phyloP scores from a whole-genome alignment of 352 stramenopile genomes.

The Halophytophthora batemanensis region DNA sequence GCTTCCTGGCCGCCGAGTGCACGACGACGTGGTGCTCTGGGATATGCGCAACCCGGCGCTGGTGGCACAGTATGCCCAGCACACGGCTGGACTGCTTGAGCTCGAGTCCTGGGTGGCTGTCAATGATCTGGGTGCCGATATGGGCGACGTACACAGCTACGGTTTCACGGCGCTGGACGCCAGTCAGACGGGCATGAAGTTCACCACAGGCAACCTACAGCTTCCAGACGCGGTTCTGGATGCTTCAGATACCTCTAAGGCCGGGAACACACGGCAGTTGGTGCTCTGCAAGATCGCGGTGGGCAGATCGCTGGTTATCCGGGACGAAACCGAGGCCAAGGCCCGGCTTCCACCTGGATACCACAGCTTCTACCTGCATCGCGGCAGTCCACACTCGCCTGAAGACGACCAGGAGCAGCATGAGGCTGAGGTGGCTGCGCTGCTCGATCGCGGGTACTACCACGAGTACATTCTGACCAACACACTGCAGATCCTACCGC shows the following conservation, averaged over 20 bases:
- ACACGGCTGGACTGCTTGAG: conserved; percentile 46
- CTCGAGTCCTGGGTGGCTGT: conserved; percentile 76
- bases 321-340: conserved; percentile 41
- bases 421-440: conserved; percentile 7
- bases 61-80: conserved; percentile 52
- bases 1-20: conserved; percentile 42
- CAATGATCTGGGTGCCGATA: conserved; percentile 55
- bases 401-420: conserved; percentile 11
- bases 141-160: conserved; percentile 53
- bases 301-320: conserved; percentile 51
- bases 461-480: conserved; percentile 78
- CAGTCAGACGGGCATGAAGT: conserved; percentile 54
- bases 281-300: conserved; percentile 78
- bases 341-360: conserved; percentile 50
- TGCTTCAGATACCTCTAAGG: conserved; percentile 14
- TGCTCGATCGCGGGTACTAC: conserved; percentile 43
- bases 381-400: conserved; percentile 2
- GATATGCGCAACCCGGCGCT: conserved; percentile 70
- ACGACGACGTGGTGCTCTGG: conserved; percentile 63
- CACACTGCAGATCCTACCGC: conserved; percentile 58
- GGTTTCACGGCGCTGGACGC: conserved; percentile 47
- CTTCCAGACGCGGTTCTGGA: too few relatives aligned
- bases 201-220: conserved; percentile 60
- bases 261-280: conserved; percentile 40
- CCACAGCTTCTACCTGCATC: conserved; percentile 67